These are phyloP conservation scores for Solanum boliviense DNA, from an alignment of 257 asterid species.

Conservation along the genomic window DNA sequence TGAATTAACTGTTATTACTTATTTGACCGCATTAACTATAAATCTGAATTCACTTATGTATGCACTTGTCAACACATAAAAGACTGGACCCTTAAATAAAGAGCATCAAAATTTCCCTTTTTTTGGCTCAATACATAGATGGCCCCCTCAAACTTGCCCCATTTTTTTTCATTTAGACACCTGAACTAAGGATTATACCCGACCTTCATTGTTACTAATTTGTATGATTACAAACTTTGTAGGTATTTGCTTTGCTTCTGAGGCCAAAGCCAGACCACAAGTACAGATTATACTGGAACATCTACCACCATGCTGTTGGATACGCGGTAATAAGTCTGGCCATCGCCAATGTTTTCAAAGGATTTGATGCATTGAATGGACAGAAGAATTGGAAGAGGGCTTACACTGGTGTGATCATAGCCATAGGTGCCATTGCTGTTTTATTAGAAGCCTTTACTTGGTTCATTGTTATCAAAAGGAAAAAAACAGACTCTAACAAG, in stretches of 20 bases:
- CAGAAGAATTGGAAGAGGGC: conserved; percentile 52
- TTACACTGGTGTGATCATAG: conserved; percentile 43
- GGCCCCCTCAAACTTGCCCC: background rate
- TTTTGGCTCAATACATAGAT: background rate
- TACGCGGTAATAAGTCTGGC: conserved; percentile 44
- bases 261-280: conserved; percentile 87
- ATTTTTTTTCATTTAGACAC: background rate
- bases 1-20: too few species aligned
- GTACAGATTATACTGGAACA: conserved; percentile 64
- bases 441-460: conserved; percentile 56
- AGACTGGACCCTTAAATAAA: background rate
- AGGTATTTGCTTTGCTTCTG: conserved; percentile 56
- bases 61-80: background rate
- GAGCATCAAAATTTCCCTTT: too few species aligned
- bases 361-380: conserved; percentile 60
- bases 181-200: background rate
- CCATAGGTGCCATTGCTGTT: conserved; percentile 32
- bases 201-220: background rate
- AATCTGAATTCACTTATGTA: background rate
- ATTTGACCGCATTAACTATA: background rate
- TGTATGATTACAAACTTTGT: background rate
- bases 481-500: background rate
- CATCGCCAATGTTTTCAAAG: conserved; percentile 56
- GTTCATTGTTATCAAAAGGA: conserved; percentile 48
- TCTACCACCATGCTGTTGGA: conserved; percentile 55